Evolutionary conservation across 1,284 basidiomycete genomes (phyloP).

Genomic region (Sanghuangporus weigelae): DNA sequence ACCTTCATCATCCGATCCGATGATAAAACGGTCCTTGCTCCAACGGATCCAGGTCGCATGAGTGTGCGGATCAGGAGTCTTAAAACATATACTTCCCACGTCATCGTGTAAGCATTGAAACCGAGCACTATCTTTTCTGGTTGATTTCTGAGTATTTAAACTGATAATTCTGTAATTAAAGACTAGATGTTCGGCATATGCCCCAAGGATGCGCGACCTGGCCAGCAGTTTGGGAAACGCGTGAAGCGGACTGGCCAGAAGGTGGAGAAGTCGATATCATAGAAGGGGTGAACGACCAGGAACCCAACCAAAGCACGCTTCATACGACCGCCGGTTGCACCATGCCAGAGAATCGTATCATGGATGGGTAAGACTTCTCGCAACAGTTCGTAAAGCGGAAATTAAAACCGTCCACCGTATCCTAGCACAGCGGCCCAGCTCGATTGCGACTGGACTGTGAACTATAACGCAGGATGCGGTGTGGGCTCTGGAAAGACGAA

Average conservation of each 20-base stretch:
- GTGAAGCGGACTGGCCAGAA: slow-evolving; percentile 30
- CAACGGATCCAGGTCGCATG: slow-evolving; percentile 30
- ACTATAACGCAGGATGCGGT: slow-evolving; percentile 60
- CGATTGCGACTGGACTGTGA: slow-evolving; percentile 48
- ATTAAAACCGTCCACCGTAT: neutral
- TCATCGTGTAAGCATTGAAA: slow-evolving; percentile 24
- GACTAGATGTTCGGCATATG: slow-evolving; percentile 38
- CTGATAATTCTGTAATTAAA: slow-evolving; percentile 10
- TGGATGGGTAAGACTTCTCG: slow-evolving; percentile 21
- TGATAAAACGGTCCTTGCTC: slow-evolving; percentile 24
- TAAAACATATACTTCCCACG: slow-evolving; percentile 27
- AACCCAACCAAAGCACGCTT: slow-evolving; percentile 34
- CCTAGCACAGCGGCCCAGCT: slow-evolving; percentile 14
- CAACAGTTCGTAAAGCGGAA: neutral
- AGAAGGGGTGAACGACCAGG: slow-evolving; percentile 33
- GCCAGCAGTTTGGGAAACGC: slow-evolving; percentile 40
- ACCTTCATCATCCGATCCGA: slow-evolving; percentile 41
- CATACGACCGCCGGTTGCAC: slow-evolving; percentile 35
- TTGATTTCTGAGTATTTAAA: neutral
- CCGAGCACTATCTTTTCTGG: neutral
- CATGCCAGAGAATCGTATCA: slow-evolving; percentile 16
- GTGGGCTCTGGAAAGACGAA: slow-evolving; percentile 40
- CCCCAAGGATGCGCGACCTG: slow-evolving; percentile 58
- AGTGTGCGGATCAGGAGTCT: slow-evolving; percentile 31
- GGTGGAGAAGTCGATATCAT: slow-evolving; percentile 31